Evolutionary conservation across 257 asterid species (phyloP), one percentile per base, ranked within the genome.

Genomic region (Marsdenia floribunda): DNA sequence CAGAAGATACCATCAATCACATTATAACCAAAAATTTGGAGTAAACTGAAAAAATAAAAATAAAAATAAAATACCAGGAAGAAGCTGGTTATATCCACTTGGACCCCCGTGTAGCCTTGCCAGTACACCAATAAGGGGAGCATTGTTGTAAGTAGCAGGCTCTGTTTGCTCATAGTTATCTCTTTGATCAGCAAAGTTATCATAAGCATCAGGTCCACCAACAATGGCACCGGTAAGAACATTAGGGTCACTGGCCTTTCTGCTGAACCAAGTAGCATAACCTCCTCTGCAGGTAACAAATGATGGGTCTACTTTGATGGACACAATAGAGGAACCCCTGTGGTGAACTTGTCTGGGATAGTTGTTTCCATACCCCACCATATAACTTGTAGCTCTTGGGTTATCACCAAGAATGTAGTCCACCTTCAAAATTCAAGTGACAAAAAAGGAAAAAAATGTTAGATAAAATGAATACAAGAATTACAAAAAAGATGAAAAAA

Each of bases 171-270:
- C 98, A 11, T 89, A 95, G 80, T 95, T 95, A 53, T 95, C 96
- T 72, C 99, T 86, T 83, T 95, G 77, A 79, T 95, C 98, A 57
- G 99, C 99, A 70, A 92, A 95, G 79, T 92, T 95, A 76, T 95
- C 99, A 12, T 95, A 95, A 29, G 99, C 97, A 79, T 91, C 99
- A n/a, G 99, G 99, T n/a, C 99, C 98, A 26, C 98, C 99, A 68
- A 95, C 99, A 67, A 92, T 74, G 22, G 98, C 99, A 70, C 99
- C 98, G 0, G 91, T 83, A 2, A 95, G 99, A 70, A 88, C 86
- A 82, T 92, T 95, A 0, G 99, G 99, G 38, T 95, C 98, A 2
- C 87, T 90, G 6, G 79, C 90, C 82, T 87, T 90, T 78, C 99
- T 80, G 78, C 84, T 81, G 65, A 68, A 95, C 99, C 99, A 95